These are phyloP conservation scores for Areca catechu DNA, from an alignment of 176 grass and related monocot species.

Conservation along the genomic window DNA sequence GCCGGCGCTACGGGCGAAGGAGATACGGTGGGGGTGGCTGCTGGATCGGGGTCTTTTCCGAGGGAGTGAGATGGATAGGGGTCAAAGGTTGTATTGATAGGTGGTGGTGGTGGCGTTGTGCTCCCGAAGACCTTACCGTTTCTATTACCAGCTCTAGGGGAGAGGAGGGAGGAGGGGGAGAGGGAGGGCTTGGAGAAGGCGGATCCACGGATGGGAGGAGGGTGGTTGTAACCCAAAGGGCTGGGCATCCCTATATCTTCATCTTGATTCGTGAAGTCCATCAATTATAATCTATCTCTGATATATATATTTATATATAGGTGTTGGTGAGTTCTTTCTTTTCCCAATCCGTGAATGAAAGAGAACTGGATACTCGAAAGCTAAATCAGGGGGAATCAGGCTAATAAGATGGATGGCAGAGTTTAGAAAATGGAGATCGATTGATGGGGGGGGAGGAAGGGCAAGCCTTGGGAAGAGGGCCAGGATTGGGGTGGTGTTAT, in stretches of 20 bases:
- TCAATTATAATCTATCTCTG: no score
- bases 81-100: slow-evolving; percentile 8
- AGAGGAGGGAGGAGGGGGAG: neutral
- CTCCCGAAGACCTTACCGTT: neutral
- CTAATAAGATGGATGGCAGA: no score
- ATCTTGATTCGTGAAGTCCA: neutral
- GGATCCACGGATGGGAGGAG: neutral
- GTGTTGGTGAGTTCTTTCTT: no score
- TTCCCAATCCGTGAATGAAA: no score
- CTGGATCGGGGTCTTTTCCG: slow-evolving; percentile 7
- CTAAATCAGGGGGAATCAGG: no score
- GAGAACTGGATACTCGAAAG: no score
- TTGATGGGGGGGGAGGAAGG: no score
- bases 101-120: neutral
- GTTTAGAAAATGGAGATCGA: no score
- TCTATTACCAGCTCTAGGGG: slow-evolving; percentile 3
- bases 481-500: no score
- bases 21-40: neutral
- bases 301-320: no score
- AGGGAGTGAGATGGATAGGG: neutral
- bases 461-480: no score
- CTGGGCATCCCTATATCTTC: slow-evolving; percentile 5
- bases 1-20: neutral
- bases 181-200: slow-evolving; percentile 1
- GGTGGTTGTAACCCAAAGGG: neutral